Conservation (phyloP, 371 early-diverging fungal species). For the Lichtheimia ornata region DNA sequence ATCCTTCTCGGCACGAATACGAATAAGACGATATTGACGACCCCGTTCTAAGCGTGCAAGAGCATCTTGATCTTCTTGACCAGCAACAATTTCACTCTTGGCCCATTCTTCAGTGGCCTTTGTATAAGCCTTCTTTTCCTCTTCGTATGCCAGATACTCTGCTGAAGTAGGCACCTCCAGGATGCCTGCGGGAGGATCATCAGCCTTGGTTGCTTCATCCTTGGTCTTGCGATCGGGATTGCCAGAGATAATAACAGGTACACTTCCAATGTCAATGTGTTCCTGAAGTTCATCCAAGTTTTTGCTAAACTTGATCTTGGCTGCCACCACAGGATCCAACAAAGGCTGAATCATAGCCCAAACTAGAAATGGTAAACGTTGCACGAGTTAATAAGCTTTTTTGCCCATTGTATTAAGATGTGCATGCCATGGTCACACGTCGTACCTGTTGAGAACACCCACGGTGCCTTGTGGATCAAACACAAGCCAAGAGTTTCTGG, state of each 20-base stretch:
- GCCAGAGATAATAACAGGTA: slow-evolving; percentile 35
- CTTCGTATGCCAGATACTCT: slow-evolving; percentile 18
- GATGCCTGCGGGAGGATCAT: slow-evolving; percentile 31
- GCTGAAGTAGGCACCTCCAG: slow-evolving; percentile 16
- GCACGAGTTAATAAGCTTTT: background rate
- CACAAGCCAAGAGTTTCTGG: slow-evolving; percentile 86
- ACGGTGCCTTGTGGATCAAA: slow-evolving; percentile 83
- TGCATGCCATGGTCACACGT: background rate
- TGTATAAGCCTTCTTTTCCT: slow-evolving; percentile 16
- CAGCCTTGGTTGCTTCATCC: slow-evolving; percentile 24
- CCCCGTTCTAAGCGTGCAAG: slow-evolving; percentile 24
- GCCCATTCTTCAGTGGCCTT: slow-evolving; percentile 30
- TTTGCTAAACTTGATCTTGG: slow-evolving; percentile 81
- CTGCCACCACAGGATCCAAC: slow-evolving; percentile 87
- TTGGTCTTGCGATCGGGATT: slow-evolving; percentile 25
- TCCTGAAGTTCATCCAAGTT: slow-evolving; percentile 60
- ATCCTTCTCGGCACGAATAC: slow-evolving; percentile 39
- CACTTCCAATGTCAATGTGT: slow-evolving; percentile 48
- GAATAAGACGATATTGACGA: slow-evolving; percentile 25
- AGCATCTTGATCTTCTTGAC: slow-evolving; percentile 14
- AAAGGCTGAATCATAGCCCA: slow-evolving; percentile 75
- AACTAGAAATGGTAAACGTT: slow-evolving; percentile 22
- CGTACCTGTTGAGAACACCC: slow-evolving; percentile 72
- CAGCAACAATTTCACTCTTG: slow-evolving; percentile 11
- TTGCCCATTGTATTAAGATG: background rate